A percentile compares a stretch with the other conserved stretches of the same genome.
Evolutionary conservation across 345 rosid species (phyloP).

Genomic region (Erodium maritimum): DNA sequence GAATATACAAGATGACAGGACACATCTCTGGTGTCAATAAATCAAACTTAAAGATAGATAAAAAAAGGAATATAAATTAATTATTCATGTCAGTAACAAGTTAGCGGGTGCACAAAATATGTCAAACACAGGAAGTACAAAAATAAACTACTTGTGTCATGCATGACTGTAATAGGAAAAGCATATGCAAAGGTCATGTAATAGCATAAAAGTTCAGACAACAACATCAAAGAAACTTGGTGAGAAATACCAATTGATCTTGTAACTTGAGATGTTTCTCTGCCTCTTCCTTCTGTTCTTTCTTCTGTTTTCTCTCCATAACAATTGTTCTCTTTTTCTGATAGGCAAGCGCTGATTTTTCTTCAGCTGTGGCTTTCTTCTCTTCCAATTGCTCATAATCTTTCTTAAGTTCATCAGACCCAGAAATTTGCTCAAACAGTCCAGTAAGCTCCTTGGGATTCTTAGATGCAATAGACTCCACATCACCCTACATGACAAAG

Average conservation of each 20-base stretch:
- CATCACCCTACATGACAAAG: constrained; percentile 63
- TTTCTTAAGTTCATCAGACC: constrained; percentile 89
- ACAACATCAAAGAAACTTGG: not conserved
- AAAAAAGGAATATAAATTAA: too few species aligned
- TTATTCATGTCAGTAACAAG: not conserved
- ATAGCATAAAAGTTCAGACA: not conserved
- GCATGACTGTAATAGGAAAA: not conserved
- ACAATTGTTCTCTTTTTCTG: constrained; percentile 76
- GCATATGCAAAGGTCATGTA: not conserved
- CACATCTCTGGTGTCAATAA: not conserved
- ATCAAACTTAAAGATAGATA: not conserved
- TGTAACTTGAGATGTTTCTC: constrained; percentile 85
- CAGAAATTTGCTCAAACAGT: constrained; percentile 87
- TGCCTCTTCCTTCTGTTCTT: constrained; percentile 98
- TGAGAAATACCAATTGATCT: constrained; percentile 60
- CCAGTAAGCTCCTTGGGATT: constrained; percentile 90
- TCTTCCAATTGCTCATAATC: constrained; percentile 73
- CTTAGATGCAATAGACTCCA: constrained; percentile 95
- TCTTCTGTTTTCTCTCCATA: constrained; percentile 88
- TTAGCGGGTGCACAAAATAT: too few species aligned
- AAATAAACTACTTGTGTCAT: not conserved
- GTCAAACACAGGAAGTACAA: too few species aligned
- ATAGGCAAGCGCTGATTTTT: constrained; percentile 63
- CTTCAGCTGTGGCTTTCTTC: constrained; percentile 74
- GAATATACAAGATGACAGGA: not conserved